Base-by-base conservation (phyloP, 345 rosid genomes). In the Carallia pectinifolia region DNA sequence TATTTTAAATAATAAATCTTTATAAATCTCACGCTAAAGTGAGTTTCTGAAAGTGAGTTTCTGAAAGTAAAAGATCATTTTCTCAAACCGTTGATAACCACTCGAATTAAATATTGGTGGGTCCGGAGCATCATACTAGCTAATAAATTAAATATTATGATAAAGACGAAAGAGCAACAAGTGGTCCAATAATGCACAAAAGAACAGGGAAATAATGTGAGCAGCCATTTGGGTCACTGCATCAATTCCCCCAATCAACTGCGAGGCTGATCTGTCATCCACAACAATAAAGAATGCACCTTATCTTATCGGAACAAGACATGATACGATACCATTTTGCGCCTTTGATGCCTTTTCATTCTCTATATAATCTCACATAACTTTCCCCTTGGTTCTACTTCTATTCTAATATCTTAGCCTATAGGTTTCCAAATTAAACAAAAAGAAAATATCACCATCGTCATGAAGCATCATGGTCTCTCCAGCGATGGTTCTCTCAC, bases 401-500 rank as follows among this genome's bases (percentile, higher is more conserved):
- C 16, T 55, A 15, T 44, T 44, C 16, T 55, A 23, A 23, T 55
- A 23, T 55, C 60, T 55, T 27, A 55, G 5, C 27, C 13, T 2
- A 7, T 1, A 54, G 12, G 29, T 10, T 19, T 0, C 60, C 31
- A 55, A 55, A 13, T 12, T 44, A 12, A 55, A 12, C 60, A 15
- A 55, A 0, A 4, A 55, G 4, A 23, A 9, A 3, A 23, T 3
- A 23, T 55, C 16, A 55, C 7, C 27, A 55, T 29, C 31, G 2
- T 55, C n/a, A 63, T 38, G 54, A 39, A 40, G 13, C 53, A 6
- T 23, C 67, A 63, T 8, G 17, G 53, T 23, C 53, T 40, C 53
- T 63, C 67, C 31, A 30, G 52, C 53, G 67, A 63, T n/a, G n/a
- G 7, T 63, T 44, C 36, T 63, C 67, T 63, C 7, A 12, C 33